Base-by-base conservation (phyloP, 345 rosid species). In the Hirschfeldia incana region DNA sequence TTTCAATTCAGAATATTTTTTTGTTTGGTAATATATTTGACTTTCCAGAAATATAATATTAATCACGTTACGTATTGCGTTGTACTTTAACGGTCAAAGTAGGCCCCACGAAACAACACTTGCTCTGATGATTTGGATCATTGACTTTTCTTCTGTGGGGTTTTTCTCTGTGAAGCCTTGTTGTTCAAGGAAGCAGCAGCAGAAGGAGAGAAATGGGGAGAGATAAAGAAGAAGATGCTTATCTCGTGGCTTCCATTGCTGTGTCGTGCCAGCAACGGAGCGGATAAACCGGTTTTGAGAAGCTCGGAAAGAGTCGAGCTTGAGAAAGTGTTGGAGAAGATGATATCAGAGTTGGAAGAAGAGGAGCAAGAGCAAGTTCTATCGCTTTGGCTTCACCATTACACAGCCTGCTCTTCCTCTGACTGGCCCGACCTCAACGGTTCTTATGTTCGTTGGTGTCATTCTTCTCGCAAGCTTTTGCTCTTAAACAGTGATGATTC, bases 351-450 rank as follows among this genome's bases (percentile, higher is more conserved):
- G 84, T 73, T 94, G 51, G 85, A 83, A 59, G 65, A 80, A 37
- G 86, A 87, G 30, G 90, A 90, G 69, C 89, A 89, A 80, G 98
- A 92, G 66, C 85, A 81, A 76, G 93, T 94, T 2, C 71, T 94
- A 51, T 88, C 96, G 8, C 82, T 92, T 32, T 94, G 98, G 98
- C 92, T 94, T 39, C 94, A 87, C 73, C 93, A 92, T 81, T 92
- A 89, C 91, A 84, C 91, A 3, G 68, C 80, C 61, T 82, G 84
- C 65, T 70, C 93, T 3, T 84, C 92, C 70, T 89, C 97, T 1
- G 98, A 94, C 75, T 92, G 97, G 98, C 98, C 98, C 59, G 88
- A 94, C 53, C 96, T 94, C 70, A 85, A 82, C 32, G 64, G 80
- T 53, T 87, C 88, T 8, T 94, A 86, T 79, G 65, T 86, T 49